Evolutionary conservation across 139 green algal genomes (phyloP), one percentile per base, ranked within the genome.

Genomic region (Microglena sp.): DNA sequence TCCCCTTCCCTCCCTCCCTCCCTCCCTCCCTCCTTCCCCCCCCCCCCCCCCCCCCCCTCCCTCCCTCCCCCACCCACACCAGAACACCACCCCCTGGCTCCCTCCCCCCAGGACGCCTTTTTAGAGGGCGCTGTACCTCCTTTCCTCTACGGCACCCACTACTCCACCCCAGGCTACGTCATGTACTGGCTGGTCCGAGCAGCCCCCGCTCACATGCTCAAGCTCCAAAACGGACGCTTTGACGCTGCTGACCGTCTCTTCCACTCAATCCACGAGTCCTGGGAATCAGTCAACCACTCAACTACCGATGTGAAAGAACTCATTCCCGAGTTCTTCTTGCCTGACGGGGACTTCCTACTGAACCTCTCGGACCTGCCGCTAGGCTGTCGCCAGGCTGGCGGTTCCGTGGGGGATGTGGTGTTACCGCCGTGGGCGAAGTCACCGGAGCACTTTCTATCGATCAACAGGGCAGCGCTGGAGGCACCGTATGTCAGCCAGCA

Each of bases 101-200:
- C 40, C 28, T 26, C 35, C 5, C 31, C 26, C 53, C 57, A 46
- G 60, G 76, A 76, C 57, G 21, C 63, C 50, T 62, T 72, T n/a
- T 60, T 66, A 54, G 72, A 78, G 65, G 77, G 75, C 26, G 33
- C 53, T 34, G 76, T 85, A 26, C 83, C 84, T 32, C 84, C 87
- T 40, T 98, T 96, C 71, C 75, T 98, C 68, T 98, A 95, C 64
- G 92, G 92, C 62, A 91, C 85, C 0, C 92, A 97, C 77, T 98
- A 97, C 85, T 95, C 84, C 44, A 90, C 87, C 4, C 92, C 92
- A 0, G 88, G 87, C 61, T 87, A 77, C 3, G 84, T 82, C 7
- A 84, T 97, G 81, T 96, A 88, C 77, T 97, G 86, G 83, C 75
- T 95, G 58, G 75, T 97, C 18, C 77, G 93, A 0, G 82, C 84